Percentiles rank a stretch among this genome's conserved stretches.
Conservation (phyloP, 202 grass and related monocot species). For the Alloteropsis angusta region DNA sequence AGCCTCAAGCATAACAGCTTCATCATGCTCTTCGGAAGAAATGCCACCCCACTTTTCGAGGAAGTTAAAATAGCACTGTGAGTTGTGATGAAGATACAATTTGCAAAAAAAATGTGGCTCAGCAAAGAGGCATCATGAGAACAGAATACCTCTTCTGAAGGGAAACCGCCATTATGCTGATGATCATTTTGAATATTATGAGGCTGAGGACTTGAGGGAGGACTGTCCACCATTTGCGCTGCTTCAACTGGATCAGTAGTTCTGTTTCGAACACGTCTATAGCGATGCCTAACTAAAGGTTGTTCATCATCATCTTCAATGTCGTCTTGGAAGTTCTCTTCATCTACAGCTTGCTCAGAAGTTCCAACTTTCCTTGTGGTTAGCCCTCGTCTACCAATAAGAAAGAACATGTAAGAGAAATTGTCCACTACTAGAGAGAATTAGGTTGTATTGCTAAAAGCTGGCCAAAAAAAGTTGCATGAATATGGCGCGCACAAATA, state of each 20-base stretch:
- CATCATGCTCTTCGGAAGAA: slow-evolving; percentile 86
- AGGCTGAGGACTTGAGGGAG: slow-evolving; percentile 30
- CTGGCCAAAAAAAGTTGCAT: not conserved
- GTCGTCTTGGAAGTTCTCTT: slow-evolving; percentile 44
- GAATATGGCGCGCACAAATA: not conserved
- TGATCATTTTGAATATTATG: slow-evolving; percentile 26
- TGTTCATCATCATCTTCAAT: slow-evolving; percentile 60
- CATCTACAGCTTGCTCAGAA: slow-evolving; percentile 33
- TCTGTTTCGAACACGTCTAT: slow-evolving; percentile 31
- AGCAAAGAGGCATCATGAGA: not conserved
- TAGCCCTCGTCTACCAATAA: slow-evolving; percentile 48
- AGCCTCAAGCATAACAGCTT: slow-evolving; percentile 96
- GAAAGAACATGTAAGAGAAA: slow-evolving; percentile 32
- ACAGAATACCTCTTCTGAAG: slow-evolving; percentile 61
- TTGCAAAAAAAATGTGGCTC: not conserved
- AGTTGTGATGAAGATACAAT: slow-evolving; percentile 10
- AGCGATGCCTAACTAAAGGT: slow-evolving; percentile 53
- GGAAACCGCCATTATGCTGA: slow-evolving; percentile 31
- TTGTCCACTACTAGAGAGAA: not conserved
- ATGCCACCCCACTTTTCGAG: slow-evolving; percentile 77
- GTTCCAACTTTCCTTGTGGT: slow-evolving; percentile 35
- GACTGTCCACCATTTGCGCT: slow-evolving; percentile 29
- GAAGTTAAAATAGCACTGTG: slow-evolving; percentile 9
- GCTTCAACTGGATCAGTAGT: slow-evolving; percentile 30
- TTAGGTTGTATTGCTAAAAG: not conserved